phyloP scores from a whole-genome alignment of 164 flowering plant species.

The Umbellularia californica region DNA sequence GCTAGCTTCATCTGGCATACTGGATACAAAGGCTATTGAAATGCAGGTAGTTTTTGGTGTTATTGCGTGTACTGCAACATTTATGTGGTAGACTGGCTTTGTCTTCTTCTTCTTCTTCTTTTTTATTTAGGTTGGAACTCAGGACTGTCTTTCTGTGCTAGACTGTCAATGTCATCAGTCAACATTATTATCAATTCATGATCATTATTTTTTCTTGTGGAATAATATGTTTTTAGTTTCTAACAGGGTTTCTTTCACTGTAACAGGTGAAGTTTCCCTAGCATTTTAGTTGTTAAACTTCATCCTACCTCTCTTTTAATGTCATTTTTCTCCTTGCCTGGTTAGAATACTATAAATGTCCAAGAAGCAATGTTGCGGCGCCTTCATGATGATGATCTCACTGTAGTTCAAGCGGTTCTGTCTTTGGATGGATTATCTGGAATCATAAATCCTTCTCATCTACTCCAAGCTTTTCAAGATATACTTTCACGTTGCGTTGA shows the following conservation, averaged over 20 bases:
- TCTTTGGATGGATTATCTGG: constrained; percentile 48
- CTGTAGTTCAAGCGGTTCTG: constrained; percentile 62
- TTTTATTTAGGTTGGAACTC: no score
- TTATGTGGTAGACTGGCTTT: background rate
- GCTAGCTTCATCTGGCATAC: constrained; percentile 38
- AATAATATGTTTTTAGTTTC: background rate
- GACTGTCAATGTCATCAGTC: no score
- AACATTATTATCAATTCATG: no score
- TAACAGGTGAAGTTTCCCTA: background rate
- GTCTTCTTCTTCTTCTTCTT: no score
- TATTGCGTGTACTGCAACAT: background rate
- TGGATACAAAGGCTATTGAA: constrained; percentile 31
- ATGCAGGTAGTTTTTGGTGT: constrained; percentile 37
- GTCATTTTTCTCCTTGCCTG: constrained; percentile 11
- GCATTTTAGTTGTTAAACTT: background rate
- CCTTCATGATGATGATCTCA: constrained; percentile 72
- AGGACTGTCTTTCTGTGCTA: no score
- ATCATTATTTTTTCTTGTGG: constrained; percentile 10
- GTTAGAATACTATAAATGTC: constrained; percentile 46
- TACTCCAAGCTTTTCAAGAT: constrained; percentile 44
- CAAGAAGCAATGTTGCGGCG: constrained; percentile 60
- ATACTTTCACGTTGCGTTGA: constrained; percentile 47
- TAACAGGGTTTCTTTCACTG: background rate
- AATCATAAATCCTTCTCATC: constrained; percentile 30
- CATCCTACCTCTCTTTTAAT: background rate